Percentiles rank a stretch among this genome's conserved stretches.
Evolutionary conservation across 345 rosid species (phyloP).

Genomic region (Turnera subulata): DNA sequence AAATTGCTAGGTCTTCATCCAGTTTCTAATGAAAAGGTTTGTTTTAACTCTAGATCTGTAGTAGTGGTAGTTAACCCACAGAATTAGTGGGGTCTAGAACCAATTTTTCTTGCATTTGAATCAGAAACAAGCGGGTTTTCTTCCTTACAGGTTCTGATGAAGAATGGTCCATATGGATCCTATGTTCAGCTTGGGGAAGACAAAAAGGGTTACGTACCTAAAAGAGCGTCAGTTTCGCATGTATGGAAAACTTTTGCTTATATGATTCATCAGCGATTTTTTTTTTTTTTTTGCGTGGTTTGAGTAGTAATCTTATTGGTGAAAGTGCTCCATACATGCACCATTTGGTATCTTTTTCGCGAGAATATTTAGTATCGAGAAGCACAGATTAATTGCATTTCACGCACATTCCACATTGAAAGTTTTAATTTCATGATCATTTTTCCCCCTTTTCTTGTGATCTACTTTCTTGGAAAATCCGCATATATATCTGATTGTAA

Average conservation of each 20-base stretch:
- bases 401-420: no score
- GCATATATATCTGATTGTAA: no score
- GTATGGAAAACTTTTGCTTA: slow-evolving; percentile 44
- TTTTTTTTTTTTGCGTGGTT: no score
- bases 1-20: slow-evolving; percentile 81
- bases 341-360: no score
- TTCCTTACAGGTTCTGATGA: slow-evolving; percentile 62
- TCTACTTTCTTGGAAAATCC: no score
- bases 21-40: slow-evolving; percentile 79
- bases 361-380: no score
- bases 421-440: no score
- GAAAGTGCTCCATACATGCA: no score
- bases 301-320: no score
- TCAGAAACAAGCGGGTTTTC: neutral
- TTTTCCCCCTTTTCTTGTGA: no score
- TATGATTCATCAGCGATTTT: no score
- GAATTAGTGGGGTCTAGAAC: neutral
- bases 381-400: no score
- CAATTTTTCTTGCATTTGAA: neutral
- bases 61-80: slow-evolving; percentile 2
- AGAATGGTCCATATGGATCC: slow-evolving; percentile 90
- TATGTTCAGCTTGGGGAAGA: slow-evolving; percentile 96
- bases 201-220: slow-evolving; percentile 61
- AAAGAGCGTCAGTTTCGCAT: slow-evolving; percentile 73
- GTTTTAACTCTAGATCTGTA: slow-evolving; percentile 2